phyloP scores from a whole-genome alignment of 345 rosid genomes.

The Angophora floribunda region DNA sequence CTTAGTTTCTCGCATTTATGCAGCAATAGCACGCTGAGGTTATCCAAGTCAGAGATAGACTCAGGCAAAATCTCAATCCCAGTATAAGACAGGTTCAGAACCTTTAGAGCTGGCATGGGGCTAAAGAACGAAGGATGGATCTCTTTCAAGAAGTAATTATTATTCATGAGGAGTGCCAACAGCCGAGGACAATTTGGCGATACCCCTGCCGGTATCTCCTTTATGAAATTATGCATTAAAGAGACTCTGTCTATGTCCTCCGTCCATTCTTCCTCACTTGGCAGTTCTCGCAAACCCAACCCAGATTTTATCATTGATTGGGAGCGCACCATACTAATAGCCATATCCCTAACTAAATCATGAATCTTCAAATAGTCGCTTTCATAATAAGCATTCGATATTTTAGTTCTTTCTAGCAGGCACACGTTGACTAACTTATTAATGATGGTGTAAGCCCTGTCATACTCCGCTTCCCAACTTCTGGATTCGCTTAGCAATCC shows the following conservation, averaged over 20 bases:
- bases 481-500: neutral
- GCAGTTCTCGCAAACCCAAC: neutral
- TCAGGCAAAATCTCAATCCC: neutral
- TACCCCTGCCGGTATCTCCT: neutral
- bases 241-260: neutral
- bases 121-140: conserved; percentile 1
- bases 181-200: conserved; percentile 13
- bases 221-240: neutral
- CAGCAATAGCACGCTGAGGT: conserved; percentile 1
- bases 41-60: conserved; percentile 3
- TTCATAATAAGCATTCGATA: neutral
- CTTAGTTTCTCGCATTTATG: neutral
- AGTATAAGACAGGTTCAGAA: conserved; percentile 1
- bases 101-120: neutral
- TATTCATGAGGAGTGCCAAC: neutral
- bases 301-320: neutral
- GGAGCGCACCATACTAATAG: neutral
- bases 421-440: neutral
- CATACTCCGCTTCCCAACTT: neutral
- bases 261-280: neutral
- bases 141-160: neutral
- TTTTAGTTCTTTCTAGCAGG: neutral
- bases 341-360: conserved; percentile 12
- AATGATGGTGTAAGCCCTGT: neutral
- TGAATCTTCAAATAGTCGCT: neutral